Percentiles rank a stretch among this genome's conserved stretches.
These are phyloP conservation scores for Pichia pseudocactophila DNA, from an alignment of 805 yeast genomes.

Conservation along the genomic window DNA sequence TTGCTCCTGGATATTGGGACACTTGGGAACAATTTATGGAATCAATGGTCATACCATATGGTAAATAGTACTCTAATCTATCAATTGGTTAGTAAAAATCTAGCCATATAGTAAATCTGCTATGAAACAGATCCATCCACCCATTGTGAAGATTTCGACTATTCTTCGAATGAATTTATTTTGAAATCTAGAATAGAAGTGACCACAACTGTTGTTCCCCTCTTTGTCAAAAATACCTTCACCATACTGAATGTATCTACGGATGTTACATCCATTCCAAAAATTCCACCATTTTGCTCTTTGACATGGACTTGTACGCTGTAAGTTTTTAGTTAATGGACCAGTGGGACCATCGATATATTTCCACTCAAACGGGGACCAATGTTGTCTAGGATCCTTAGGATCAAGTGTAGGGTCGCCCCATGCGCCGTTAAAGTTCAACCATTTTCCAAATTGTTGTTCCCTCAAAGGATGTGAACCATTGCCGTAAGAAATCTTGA, in stretches of 20 bases:
- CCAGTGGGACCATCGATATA: slow-evolving; percentile 93
- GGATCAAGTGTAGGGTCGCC: slow-evolving; percentile 69
- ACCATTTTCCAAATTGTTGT: slow-evolving; percentile 58
- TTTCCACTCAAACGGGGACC: slow-evolving; percentile 84
- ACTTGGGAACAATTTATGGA: slow-evolving; percentile 47
- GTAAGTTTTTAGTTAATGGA: slow-evolving; percentile 70
- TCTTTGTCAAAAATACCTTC: slow-evolving; percentile 77
- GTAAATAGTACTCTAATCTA: slow-evolving; percentile 6
- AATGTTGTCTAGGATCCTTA: slow-evolving; percentile 69
- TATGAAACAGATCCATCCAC: slow-evolving; percentile 38
- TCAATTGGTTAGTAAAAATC: slow-evolving; percentile 30
- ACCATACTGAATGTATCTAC: slow-evolving; percentile 69
- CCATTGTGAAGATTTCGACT: slow-evolving; percentile 32
- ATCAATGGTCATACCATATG: slow-evolving; percentile 32
- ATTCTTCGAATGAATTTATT: slow-evolving; percentile 23
- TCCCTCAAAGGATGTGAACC: slow-evolving; percentile 46
- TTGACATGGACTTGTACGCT: slow-evolving; percentile 68
- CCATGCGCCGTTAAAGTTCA: slow-evolving; percentile 78
- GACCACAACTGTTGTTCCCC: slow-evolving; percentile 71
- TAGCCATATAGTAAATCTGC: slow-evolving; percentile 34
- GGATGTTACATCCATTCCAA: slow-evolving; percentile 71
- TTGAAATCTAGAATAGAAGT: slow-evolving; percentile 15
- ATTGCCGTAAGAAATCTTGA: slow-evolving; percentile 36
- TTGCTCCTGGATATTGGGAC: slow-evolving; percentile 73
- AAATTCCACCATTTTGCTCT: slow-evolving; percentile 89